Conservation (phyloP, 805 yeast genomes). For the Wickerhamomyces ciferrii region DNA sequence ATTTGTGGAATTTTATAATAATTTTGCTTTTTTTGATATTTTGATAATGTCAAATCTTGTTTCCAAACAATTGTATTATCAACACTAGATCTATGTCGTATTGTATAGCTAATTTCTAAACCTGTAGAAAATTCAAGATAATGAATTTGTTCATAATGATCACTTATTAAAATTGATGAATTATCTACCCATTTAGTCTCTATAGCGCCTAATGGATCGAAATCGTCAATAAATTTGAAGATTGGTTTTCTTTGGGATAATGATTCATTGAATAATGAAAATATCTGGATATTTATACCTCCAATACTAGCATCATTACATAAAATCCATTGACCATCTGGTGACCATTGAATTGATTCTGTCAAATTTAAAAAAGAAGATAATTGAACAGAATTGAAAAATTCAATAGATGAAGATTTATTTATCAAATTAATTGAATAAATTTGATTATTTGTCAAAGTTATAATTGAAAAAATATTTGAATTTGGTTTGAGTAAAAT, state of each 20-base stretch:
- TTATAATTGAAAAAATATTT: not conserved
- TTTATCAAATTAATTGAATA: not conserved
- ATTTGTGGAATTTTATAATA: conserved; percentile 6
- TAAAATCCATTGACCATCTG: conserved; percentile 1
- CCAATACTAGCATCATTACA: conserved; percentile 2
- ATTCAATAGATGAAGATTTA: not conserved
- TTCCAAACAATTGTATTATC: conserved; percentile 5
- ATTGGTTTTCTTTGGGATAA: conserved; percentile 2
- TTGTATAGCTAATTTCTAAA: not conserved
- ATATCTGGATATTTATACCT: conserved; percentile 1
- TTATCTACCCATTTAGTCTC: conserved; percentile 7
- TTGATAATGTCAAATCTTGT: conserved; percentile 4
- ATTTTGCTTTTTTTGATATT: conserved; percentile 3
- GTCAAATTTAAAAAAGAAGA: not conserved
- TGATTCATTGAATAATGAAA: conserved; percentile 9
- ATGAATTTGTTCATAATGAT: conserved; percentile 9
- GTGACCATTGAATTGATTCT: not conserved
- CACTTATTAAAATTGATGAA: conserved; percentile 9
- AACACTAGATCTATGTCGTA: not conserved
- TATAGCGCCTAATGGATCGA: conserved; percentile 9
- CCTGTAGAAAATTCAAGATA: conserved; percentile 7
- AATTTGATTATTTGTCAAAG: not conserved
- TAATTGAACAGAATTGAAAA: not conserved
- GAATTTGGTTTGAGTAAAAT: not conserved
- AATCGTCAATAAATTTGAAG: conserved; percentile 1